Evolutionary conservation across 2,329 filamentous ascomycete genomes (phyloP), one percentile per base, ranked within the genome.

Genomic region (Xylariaceae sp.): DNA sequence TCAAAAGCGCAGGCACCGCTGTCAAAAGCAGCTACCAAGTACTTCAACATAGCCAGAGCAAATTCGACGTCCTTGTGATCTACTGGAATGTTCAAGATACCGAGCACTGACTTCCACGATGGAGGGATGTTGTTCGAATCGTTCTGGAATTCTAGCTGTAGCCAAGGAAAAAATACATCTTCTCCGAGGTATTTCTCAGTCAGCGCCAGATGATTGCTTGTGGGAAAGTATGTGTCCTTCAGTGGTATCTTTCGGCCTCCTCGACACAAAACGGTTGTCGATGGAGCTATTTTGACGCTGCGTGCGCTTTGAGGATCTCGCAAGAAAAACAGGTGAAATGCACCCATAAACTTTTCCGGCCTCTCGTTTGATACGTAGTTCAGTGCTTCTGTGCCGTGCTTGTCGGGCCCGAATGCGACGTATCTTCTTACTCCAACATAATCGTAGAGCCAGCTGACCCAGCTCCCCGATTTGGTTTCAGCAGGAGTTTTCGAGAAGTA

Each of bases 331-430:
- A 19, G 19, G 19, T 39, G 40, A 22, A 59, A 22, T 39, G 47
- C 19, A 11, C 54, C 54, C 17, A 60, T 36, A 12, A 59, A 52
- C 30, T 55, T 58, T 2, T 58, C 52, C n/a, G 56, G 58, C 4
- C 56, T 43, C 10, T 58, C 12, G 11, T 15, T 10, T 5, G 36
- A 39, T 19, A 60, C 11, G 36, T 60, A 58, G 39, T 36, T 38
- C 1, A 19, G 2, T 48, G 42, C 12, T 47, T 6, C 9, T 17
- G 18, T 18, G 11, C 17, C 17, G n/a, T 36, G 1, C 17, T 30
- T 38, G 31, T 15, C 19, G 12, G n/a, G 3, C 39, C 19, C 22
- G 30, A 49, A 19, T 18, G 22, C 9, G 15, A 42, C 39, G 27
- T 39, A 39, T 27, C 31, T 42, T 45, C 15, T n/a, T n/a, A 49